Percentiles rank a stretch among this genome's conserved stretches.
Evolutionary conservation across 2,329 filamentous ascomycete genomes (phyloP).

Genomic region (Xylaria digitata): DNA sequence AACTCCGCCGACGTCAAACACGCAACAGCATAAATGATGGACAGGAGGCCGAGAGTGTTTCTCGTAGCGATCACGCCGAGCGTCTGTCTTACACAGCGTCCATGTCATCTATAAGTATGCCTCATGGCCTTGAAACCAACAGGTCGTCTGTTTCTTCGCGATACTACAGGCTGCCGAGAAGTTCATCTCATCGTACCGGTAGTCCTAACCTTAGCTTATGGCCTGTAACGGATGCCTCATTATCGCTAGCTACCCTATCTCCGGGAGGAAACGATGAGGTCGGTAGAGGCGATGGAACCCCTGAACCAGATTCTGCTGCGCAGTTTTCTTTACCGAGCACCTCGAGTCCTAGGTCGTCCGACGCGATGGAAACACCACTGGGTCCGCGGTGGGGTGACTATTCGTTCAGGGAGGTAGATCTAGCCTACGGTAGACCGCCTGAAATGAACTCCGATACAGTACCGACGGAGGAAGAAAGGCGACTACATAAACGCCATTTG

Average conservation of each 20-base stretch:
- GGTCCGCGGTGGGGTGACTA: slow-evolving; percentile 13
- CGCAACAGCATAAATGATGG: neutral
- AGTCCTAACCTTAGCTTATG: neutral
- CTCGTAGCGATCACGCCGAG: neutral
- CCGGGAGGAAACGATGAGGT: neutral
- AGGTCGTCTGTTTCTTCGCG: neutral
- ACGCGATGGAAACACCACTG: slow-evolving; percentile 9
- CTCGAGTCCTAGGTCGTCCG: neutral
- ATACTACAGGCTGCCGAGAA: slow-evolving; percentile 3
- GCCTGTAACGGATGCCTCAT: neutral
- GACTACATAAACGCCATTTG: slow-evolving; percentile 3
- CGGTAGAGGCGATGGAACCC: neutral
- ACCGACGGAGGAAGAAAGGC: neutral
- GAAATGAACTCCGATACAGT: neutral
- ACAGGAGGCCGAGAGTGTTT: neutral
- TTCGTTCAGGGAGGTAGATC: slow-evolving; percentile 15
- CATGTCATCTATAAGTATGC: neutral
- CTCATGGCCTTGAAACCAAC: neutral
- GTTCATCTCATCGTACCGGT: neutral
- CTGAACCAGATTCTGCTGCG: neutral
- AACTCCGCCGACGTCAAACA: slow-evolving; percentile 2
- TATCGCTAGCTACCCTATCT: neutral
- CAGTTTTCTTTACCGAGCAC: neutral
- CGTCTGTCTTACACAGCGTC: neutral
- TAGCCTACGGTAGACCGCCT: slow-evolving; percentile 10